A percentile compares a stretch with the other conserved stretches of the same genome.
These are phyloP conservation scores for Pseudoneurospora amorphoporcata DNA, from an alignment of 495 filamentous ascomycete species.

Conservation along the genomic window DNA sequence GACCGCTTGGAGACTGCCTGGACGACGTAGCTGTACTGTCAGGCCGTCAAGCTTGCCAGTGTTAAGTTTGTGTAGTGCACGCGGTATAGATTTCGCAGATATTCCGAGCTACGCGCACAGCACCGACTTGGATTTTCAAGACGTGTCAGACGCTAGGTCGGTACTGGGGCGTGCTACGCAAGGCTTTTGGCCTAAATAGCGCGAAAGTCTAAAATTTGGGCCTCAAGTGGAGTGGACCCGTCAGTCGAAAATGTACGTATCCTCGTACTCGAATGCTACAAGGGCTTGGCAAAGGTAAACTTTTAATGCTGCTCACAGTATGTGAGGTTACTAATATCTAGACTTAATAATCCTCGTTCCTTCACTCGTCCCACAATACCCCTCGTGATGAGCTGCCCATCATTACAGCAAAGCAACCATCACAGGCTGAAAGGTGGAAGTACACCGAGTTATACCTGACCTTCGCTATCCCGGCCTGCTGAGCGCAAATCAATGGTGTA, in stretches of 20 bases:
- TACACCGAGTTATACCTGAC: neutral
- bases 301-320: neutral
- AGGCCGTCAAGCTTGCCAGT: neutral
- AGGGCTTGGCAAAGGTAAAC: neutral
- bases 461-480: neutral
- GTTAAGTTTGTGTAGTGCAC: neutral
- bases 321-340: neutral
- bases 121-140: neutral
- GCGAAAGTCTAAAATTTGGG: neutral
- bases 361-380: neutral
- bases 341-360: neutral
- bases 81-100: neutral
- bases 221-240: neutral
- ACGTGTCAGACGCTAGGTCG: neutral
- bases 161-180: neutral
- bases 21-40: neutral
- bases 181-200: neutral
- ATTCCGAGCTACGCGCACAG: neutral
- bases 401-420: neutral
- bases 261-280: neutral
- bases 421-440: neutral
- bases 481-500: neutral
- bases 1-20: neutral
- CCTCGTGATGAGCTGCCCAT: neutral
- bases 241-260: neutral